Evolutionary conservation across 2,329 filamentous ascomycete species (phyloP).

Genomic region (Aspergillus ibericus): DNA sequence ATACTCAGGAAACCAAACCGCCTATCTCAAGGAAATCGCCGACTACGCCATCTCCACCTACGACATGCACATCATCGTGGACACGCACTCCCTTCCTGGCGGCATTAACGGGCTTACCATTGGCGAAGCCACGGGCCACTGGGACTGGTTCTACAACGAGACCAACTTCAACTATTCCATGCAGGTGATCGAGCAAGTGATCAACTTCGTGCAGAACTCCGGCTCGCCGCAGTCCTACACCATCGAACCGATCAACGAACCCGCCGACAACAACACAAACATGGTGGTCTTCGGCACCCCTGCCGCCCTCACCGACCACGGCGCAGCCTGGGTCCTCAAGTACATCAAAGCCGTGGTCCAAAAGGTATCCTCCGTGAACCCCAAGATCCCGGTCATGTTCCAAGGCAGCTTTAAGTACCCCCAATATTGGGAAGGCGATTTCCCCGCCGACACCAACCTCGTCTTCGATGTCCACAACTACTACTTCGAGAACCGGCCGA

Average conservation of each 20-base stretch:
- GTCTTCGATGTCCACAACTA: slow-evolving; percentile 30
- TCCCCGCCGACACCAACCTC: slow-evolving; percentile 19
- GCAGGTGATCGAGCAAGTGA: slow-evolving; percentile 19
- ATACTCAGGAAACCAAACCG: slow-evolving; percentile 26
- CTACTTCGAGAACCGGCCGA: slow-evolving; percentile 21
- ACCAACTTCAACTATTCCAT: slow-evolving; percentile 26
- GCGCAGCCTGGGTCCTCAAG: slow-evolving; percentile 24
- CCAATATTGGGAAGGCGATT: slow-evolving; percentile 20
- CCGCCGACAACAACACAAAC: slow-evolving; percentile 22
- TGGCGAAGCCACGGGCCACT: slow-evolving; percentile 25
- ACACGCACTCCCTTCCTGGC: slow-evolving; percentile 29
- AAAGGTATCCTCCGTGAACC: slow-evolving; percentile 15
- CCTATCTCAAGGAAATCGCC: slow-evolving; percentile 21
- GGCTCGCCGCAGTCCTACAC: slow-evolving; percentile 22
- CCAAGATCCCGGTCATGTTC: slow-evolving; percentile 25
- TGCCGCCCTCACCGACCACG: slow-evolving; percentile 22
- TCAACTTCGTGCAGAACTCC: slow-evolving; percentile 22
- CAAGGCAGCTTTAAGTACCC: slow-evolving; percentile 29
- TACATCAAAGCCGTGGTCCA: slow-evolving; percentile 25
- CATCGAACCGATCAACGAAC: slow-evolving; percentile 30
- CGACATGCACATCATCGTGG: slow-evolving; percentile 28
- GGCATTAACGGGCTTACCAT: slow-evolving; percentile 28
- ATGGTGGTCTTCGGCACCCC: slow-evolving; percentile 26
- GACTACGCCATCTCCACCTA: slow-evolving; percentile 24
- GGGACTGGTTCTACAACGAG: slow-evolving; percentile 27